A percentile compares a stretch with the other conserved stretches of the same genome.
Conservation (phyloP, 768 basidiomycete species). For the Lactarius hengduanensis region DNA sequence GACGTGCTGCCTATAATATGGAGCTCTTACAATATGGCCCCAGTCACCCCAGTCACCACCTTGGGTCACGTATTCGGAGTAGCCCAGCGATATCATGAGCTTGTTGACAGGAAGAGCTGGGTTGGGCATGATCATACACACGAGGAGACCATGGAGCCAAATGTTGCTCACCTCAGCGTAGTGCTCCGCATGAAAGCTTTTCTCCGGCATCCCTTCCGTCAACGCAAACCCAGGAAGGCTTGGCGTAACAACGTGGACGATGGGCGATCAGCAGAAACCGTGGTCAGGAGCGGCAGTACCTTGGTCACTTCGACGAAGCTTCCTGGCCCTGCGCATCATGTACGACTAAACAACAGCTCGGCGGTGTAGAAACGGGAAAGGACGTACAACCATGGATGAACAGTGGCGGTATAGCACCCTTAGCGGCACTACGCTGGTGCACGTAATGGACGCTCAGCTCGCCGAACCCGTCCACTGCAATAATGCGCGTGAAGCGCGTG, state of each 20-base stretch:
- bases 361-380: too few species aligned
- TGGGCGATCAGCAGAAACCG: conserved; percentile 40
- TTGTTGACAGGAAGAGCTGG: conserved; percentile 31
- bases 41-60: conserved; percentile 42
- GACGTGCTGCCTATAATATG: too few species aligned
- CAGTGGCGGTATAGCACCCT: too few species aligned
- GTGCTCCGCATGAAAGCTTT: conserved; percentile 45
- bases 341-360: too few species aligned
- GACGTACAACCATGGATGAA: too few species aligned
- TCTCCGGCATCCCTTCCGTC: conserved; percentile 48
- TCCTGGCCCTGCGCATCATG: too few species aligned
- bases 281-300: conserved; percentile 23
- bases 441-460: too few species aligned
- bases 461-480: too few species aligned
- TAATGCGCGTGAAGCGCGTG: too few species aligned
- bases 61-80: conserved; percentile 41
- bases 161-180: conserved; percentile 45
- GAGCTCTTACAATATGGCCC: conserved; percentile 38
- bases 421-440: too few species aligned
- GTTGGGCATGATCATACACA: too few species aligned
- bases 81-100: conserved; percentile 36
- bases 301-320: too few species aligned
- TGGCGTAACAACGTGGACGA: conserved; percentile 53
- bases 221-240: conserved; percentile 55
- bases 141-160: background rate